Evolutionary conservation across 805 yeast species (phyloP).

Genomic region (Wickerhamomyces chaumierensis): DNA sequence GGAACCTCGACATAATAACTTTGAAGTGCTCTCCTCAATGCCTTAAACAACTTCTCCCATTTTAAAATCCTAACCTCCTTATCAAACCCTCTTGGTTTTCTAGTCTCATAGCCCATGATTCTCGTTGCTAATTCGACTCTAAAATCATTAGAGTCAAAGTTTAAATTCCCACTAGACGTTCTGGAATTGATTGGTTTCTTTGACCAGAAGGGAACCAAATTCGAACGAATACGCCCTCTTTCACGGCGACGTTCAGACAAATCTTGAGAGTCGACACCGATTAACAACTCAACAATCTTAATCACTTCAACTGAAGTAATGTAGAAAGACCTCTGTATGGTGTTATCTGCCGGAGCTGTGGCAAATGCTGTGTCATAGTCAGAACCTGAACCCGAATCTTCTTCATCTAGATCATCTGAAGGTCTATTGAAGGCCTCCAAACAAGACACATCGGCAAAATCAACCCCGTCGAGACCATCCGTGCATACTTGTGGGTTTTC

Average conservation of each 20-base stretch:
- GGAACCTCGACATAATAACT: conserved; percentile 56
- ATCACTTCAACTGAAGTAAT: conserved; percentile 60
- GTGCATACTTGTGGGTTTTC: conserved; percentile 23
- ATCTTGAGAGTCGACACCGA: conserved; percentile 36
- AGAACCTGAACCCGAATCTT: too few relatives aligned
- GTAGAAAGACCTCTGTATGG: conserved; percentile 22
- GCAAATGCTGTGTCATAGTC: too few relatives aligned
- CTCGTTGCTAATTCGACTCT: conserved; percentile 48
- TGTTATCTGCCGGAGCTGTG: conserved; percentile 14
- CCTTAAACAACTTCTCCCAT: conserved; percentile 51
- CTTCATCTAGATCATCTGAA: too few relatives aligned
- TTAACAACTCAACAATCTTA: conserved; percentile 49
- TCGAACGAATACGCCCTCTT: conserved; percentile 55
- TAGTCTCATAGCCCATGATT: conserved; percentile 49
- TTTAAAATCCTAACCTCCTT: conserved; percentile 52
- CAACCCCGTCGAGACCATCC: conserved; percentile 26
- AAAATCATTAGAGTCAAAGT: conserved; percentile 21
- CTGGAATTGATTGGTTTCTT: conserved; percentile 43
- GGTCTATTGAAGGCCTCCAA: conserved; percentile 30
- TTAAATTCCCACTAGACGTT: conserved; percentile 9
- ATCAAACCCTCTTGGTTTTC: conserved; percentile 61
- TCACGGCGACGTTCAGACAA: conserved; percentile 46
- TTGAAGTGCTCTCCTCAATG: conserved; percentile 51
- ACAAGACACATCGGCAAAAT: conserved; percentile 50
- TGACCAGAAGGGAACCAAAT: conserved; percentile 58